Conservation (phyloP, 2,329 filamentous ascomycete species). For the Neofusicoccum cordaticola region DNA sequence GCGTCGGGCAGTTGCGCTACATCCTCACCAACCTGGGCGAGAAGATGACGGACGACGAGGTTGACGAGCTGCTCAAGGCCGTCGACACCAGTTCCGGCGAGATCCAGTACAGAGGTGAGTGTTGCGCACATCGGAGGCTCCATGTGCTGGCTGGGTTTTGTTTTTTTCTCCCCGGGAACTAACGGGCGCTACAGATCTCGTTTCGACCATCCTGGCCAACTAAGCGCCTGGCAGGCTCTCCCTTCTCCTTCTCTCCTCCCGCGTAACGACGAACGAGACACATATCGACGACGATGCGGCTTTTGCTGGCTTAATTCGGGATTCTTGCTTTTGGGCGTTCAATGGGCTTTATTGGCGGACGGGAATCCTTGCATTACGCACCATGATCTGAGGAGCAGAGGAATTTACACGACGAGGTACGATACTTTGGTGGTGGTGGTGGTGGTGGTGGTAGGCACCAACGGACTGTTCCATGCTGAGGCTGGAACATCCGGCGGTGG, state of each 20-base stretch:
- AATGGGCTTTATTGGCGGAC: not conserved
- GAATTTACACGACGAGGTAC: not conserved
- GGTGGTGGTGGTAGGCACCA: not conserved
- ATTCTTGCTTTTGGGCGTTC: constrained; percentile 13
- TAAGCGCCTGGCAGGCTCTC: not conserved
- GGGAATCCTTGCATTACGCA: not conserved
- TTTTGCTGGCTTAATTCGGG: constrained; percentile 7
- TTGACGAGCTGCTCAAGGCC: constrained; percentile 96
- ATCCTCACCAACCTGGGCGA: constrained; percentile 96
- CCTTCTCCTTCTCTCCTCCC: not conserved
- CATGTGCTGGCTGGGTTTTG: not conserved
- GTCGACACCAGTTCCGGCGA: constrained; percentile 94
- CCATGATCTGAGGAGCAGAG: not conserved
- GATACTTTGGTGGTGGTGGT: not conserved
- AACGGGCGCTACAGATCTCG: constrained; percentile 5
- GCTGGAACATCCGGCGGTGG: not conserved
- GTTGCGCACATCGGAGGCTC: not conserved
- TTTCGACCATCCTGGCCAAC: constrained; percentile 18
- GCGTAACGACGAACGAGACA: constrained; percentile 7
- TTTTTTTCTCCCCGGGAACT: not conserved
- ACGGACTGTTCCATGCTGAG: not conserved
- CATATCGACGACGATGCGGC: constrained; percentile 7
- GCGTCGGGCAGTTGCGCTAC: constrained; percentile 95
- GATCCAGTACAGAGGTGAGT: constrained; percentile 92
- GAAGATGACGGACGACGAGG: constrained; percentile 99